phyloP scores from a whole-genome alignment of 495 filamentous ascomycete genomes.

The Saxophila tyrrhenica region DNA sequence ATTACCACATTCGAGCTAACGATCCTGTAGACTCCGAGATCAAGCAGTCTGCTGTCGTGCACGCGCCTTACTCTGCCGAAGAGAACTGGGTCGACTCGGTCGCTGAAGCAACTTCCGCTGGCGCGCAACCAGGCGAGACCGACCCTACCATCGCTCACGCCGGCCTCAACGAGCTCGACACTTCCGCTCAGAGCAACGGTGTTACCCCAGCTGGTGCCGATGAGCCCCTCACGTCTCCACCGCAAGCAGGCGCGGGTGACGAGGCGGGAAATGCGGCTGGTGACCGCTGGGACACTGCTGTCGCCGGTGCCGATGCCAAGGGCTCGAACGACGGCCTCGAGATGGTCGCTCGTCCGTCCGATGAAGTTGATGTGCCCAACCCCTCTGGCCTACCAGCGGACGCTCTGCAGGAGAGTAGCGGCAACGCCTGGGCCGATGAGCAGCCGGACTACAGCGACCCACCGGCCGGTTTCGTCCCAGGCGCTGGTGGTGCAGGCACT shows the following conservation, averaged over 20 bases:
- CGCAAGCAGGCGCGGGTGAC: constrained; percentile 42
- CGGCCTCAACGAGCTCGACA: constrained; percentile 59
- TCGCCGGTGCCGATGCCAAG: constrained; percentile 32
- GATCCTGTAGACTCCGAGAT: constrained; percentile 49
- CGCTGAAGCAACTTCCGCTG: constrained; percentile 31
- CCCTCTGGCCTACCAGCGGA: neutral
- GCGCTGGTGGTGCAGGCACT: constrained; percentile 15
- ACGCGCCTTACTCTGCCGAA: constrained; percentile 36
- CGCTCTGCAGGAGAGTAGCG: neutral
- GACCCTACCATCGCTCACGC: constrained; percentile 73
- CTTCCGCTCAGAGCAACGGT: constrained; percentile 25
- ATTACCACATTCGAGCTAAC: constrained; percentile 18
- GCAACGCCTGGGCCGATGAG: constrained; percentile 19
- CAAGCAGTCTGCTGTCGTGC: constrained; percentile 47
- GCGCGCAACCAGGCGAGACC: constrained; percentile 25
- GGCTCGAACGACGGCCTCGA: constrained; percentile 59
- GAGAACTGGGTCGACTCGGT: constrained; percentile 37
- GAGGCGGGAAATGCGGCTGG: constrained; percentile 34
- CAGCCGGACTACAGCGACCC: neutral
- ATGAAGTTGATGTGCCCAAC: constrained; percentile 58
- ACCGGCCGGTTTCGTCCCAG: constrained; percentile 1
- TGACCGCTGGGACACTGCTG: constrained; percentile 52
- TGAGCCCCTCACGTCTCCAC: constrained; percentile 41
- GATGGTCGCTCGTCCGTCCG: constrained; percentile 59
- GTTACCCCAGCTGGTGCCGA: constrained; percentile 32